Conservation (phyloP, 768 basidiomycete species). For the Trametes cingulata region DNA sequence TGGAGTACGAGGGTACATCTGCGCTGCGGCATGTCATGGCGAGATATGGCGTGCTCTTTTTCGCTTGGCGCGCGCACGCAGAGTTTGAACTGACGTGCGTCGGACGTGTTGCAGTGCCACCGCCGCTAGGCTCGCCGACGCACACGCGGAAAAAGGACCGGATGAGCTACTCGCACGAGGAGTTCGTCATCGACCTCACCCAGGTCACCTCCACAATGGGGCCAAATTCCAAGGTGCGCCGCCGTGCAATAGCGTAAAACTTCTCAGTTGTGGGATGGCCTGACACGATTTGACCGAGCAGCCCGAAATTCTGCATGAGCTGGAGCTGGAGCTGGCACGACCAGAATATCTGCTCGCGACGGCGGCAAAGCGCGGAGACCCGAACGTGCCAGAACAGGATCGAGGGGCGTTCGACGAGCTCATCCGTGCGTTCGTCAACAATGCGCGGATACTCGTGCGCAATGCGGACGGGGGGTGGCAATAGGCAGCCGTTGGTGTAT, state of each 20-base stretch:
- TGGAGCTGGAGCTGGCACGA: slow-evolving; percentile 86
- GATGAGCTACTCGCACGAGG: slow-evolving; percentile 90
- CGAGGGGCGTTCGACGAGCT: slow-evolving; percentile 85
- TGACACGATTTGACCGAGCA: slow-evolving; percentile 25
- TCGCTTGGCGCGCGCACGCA: background rate
- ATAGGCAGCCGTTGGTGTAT: background rate
- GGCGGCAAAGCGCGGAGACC: slow-evolving; percentile 67
- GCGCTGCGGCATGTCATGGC: background rate
- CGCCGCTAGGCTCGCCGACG: slow-evolving; percentile 63
- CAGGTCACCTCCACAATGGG: slow-evolving; percentile 70
- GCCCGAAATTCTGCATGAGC: slow-evolving; percentile 75
- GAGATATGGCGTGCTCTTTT: background rate
- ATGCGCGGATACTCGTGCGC: slow-evolving; percentile 83
- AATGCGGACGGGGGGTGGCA: slow-evolving; percentile 46
- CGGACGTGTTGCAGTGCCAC: slow-evolving; percentile 48
- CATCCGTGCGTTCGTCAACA: slow-evolving; percentile 90
- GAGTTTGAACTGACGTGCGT: background rate
- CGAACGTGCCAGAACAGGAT: slow-evolving; percentile 59
- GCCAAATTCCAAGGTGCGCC: slow-evolving; percentile 51
- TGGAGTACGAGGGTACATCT: background rate
- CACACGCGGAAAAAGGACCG: slow-evolving; percentile 82
- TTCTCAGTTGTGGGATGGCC: background rate
- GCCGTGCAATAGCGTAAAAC: slow-evolving; percentile 2
- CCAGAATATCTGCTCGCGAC: slow-evolving; percentile 69
- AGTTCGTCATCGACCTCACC: slow-evolving; percentile 91